Percentiles rank a stretch among this genome's conserved stretches.
phyloP scores from a whole-genome alignment of 345 rosid genomes.

The Melastoma malabathricum region DNA sequence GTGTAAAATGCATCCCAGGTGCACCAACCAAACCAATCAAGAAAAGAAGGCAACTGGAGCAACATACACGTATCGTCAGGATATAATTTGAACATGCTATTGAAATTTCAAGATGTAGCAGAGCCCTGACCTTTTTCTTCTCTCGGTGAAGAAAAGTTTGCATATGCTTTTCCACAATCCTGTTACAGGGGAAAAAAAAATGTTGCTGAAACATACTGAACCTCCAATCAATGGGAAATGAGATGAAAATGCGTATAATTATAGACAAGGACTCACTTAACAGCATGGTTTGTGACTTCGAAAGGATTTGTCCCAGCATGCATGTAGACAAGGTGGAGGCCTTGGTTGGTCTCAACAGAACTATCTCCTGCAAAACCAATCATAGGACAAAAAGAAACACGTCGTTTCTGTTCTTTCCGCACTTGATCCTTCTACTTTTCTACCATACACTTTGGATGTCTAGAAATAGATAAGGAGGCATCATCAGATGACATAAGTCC shows the following conservation, averaged over 20 bases:
- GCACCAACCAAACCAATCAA: conserved; percentile 99
- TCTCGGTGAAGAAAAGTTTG: conserved; percentile 81
- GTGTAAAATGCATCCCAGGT: conserved; percentile 99
- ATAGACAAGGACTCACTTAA: conserved; percentile 40
- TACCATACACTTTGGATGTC: too few relatives aligned
- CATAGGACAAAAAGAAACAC: conserved; percentile 18
- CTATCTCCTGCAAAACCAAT: conserved; percentile 72
- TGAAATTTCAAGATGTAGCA: background rate
- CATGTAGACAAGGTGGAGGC: conserved; percentile 74
- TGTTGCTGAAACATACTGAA: background rate
- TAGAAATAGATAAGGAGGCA: too few relatives aligned
- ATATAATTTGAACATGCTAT: background rate
- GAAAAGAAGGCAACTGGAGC: conserved; percentile 60
- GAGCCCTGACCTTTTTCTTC: conserved; percentile 57
- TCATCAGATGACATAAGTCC: background rate
- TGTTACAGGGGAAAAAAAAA: conserved; percentile 15
- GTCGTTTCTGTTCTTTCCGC: conserved; percentile 20
- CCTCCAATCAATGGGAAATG: background rate
- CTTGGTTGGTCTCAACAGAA: conserved; percentile 77
- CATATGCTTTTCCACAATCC: conserved; percentile 77
- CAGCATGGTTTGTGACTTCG: conserved; percentile 86
- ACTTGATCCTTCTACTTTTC: too few relatives aligned
- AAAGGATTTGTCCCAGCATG: conserved; percentile 95
- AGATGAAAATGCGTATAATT: too few relatives aligned
- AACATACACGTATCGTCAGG: background rate